Conservation (phyloP, 495 filamentous ascomycete genomes). For the Annulohypoxylon moriforme region DNA sequence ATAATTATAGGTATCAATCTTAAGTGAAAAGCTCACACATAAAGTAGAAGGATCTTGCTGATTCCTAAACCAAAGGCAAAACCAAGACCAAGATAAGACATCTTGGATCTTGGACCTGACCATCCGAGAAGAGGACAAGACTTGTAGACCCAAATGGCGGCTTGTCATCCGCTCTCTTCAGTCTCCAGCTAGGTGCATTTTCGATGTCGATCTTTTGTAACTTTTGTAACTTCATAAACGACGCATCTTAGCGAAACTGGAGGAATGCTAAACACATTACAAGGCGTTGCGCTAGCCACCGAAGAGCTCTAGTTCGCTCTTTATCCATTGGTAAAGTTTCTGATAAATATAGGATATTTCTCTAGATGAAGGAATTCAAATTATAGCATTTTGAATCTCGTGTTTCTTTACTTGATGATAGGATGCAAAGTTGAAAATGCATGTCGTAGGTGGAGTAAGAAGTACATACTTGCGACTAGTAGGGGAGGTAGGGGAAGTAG, state of each 20-base stretch:
- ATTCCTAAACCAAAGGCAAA: not conserved
- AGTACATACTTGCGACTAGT: no score
- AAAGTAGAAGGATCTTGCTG: not conserved
- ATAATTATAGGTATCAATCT: not conserved
- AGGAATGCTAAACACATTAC: slow-evolving; percentile 36
- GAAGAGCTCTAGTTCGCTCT: not conserved
- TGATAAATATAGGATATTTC: slow-evolving; percentile 2
- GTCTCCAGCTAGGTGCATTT: slow-evolving; percentile 38
- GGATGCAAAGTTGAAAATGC: slow-evolving; percentile 11
- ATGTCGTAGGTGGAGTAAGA: not conserved
- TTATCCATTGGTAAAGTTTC: not conserved
- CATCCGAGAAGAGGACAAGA: slow-evolving; percentile 1
- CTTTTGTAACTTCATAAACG: slow-evolving; percentile 40
- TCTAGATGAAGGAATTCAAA: slow-evolving; percentile 1
- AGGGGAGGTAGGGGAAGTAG: no score
- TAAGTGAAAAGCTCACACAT: not conserved
- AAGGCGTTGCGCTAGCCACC: slow-evolving; percentile 3
- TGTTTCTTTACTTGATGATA: not conserved
- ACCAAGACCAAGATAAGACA: slow-evolving; percentile 4
- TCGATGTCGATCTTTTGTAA: slow-evolving; percentile 40
- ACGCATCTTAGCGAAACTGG: slow-evolving; percentile 33
- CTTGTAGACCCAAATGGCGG: slow-evolving; percentile 13
- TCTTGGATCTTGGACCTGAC: not conserved
- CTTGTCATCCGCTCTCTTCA: slow-evolving; percentile 22
- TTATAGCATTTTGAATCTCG: not conserved